phyloP scores from a whole-genome alignment of 768 basidiomycete genomes.

The Floccularia luteovirens region DNA sequence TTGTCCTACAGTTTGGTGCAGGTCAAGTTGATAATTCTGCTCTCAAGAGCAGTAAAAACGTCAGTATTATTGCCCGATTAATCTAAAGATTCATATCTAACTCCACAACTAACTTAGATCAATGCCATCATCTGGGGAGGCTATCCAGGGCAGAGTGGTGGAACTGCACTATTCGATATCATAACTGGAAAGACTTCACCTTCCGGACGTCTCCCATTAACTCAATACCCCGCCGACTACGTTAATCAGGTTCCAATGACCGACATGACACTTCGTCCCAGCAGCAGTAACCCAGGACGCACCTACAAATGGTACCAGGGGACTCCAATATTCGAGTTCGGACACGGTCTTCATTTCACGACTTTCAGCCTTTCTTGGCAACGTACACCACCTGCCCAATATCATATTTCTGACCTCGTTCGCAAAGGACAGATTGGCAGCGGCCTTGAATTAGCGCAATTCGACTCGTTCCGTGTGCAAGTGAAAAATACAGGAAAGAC shows the following conservation, averaged over 20 bases:
- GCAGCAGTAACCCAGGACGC: slow-evolving; percentile 39
- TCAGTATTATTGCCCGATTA: slow-evolving; percentile 12
- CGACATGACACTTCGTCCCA: slow-evolving; percentile 48
- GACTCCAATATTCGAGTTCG: slow-evolving; percentile 44
- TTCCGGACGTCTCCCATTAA: slow-evolving; percentile 45
- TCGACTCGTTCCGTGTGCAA: slow-evolving; percentile 40
- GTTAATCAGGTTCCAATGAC: slow-evolving; percentile 44
- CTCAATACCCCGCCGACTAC: slow-evolving; percentile 46
- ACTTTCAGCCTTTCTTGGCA: slow-evolving; percentile 36
- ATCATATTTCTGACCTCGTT: slow-evolving; percentile 34
- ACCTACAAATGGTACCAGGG: slow-evolving; percentile 54
- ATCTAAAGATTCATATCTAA: not conserved
- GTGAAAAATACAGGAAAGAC: slow-evolving; percentile 41
- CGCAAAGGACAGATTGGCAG: slow-evolving; percentile 7
- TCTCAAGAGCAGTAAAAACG: slow-evolving; percentile 34
- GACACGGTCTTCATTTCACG: slow-evolving; percentile 48
- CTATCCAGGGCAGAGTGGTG: slow-evolving; percentile 50
- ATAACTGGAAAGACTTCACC: slow-evolving; percentile 43
- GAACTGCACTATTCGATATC: slow-evolving; percentile 45
- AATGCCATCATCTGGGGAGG: slow-evolving; percentile 51
- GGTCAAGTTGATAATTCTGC: slow-evolving; percentile 45
- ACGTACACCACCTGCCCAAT: slow-evolving; percentile 21
- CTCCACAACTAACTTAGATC: slow-evolving; percentile 26
- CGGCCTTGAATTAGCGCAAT: slow-evolving; percentile 33
- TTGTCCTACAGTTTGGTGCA: slow-evolving; percentile 50